These are phyloP conservation scores for Sanchytrium tribonematis DNA, from an alignment of 371 early-diverging fungal genomes.

Conservation along the genomic window DNA sequence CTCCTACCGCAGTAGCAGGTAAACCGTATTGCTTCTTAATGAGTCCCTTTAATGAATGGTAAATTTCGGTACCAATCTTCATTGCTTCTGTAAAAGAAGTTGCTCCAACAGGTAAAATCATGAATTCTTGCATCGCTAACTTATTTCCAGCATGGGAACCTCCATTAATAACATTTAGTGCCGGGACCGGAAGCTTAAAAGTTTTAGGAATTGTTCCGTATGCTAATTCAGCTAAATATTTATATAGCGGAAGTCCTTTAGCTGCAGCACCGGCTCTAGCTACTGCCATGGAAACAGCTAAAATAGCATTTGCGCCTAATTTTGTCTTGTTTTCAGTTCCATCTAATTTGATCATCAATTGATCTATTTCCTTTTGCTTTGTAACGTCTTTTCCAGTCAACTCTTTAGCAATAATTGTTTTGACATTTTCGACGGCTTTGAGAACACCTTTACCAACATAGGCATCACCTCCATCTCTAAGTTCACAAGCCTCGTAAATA, in stretches of 20 bases:
- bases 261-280: conserved; percentile 79
- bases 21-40: conserved; percentile 86
- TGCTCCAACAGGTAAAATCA: conserved; percentile 94
- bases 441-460: conserved; percentile 88
- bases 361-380: conserved; percentile 67
- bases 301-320: conserved; percentile 90
- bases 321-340: conserved; percentile 67
- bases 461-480: conserved; percentile 58
- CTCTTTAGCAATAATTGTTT: conserved; percentile 49
- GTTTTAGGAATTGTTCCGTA: conserved; percentile 25
- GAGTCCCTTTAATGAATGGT: conserved; percentile 67
- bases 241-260: conserved; percentile 63
- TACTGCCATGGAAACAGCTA: conserved; percentile 87
- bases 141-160: conserved; percentile 97
- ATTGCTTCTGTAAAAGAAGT: conserved; percentile 72
- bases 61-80: conserved; percentile 88
- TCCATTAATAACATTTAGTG: conserved; percentile 98
- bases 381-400: conserved; percentile 41
- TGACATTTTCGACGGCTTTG: conserved; percentile 75
- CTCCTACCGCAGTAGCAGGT: conserved; percentile 81
- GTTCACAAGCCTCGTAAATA: conserved; percentile 87
- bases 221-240: conserved; percentile 64
- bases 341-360: conserved; percentile 63
- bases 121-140: conserved; percentile 97
- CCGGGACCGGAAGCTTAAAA: conserved; percentile 76